Base-by-base conservation (phyloP, 306 rosid genomes). In the Cucumis melo region DNA sequence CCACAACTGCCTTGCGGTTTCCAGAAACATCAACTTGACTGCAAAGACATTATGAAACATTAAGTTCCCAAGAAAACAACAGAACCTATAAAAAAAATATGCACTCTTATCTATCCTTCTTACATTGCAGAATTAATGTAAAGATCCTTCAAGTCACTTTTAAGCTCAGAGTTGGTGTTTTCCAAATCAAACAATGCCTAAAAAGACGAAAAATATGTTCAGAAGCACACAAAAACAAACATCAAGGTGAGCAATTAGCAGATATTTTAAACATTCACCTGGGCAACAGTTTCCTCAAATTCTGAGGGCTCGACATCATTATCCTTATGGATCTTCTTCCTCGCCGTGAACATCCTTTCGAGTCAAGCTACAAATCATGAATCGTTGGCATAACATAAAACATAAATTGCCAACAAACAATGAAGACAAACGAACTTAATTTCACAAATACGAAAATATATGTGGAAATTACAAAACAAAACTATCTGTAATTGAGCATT, bases 91-190 rank as follows among this genome's bases (percentile, higher is more conserved):
- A 1, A 9, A 7, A 5, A 15, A 15, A 64, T 34, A 58, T 2
- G 8, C 48, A 81, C 19, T 23, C 3, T 23, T 51, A 53, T 38
- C 27, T 8, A 63, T 29, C 3, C 72, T 74, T 20, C 96, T 86
- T 87, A 92, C 98, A 78, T 59, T 14, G 98, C 98, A 7, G 96
- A 89, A 68, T 92, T 90, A 0, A 90, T 92, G 82, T 93, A 91
- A 20, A 93, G 85, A 83, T 93, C 98, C 85, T 93, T 93, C 84
- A 93, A 82, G 50, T 93, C 98, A 76, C 97, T 91, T 80, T 91
- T 90, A 85, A 91, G 88, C 86, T 93, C 98, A 23, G 81, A 83
- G 77, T 90, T 91, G 20, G 97, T 87, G 24, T 88, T 90, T 42
- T 90, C 96, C 55, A 92, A 85, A 77, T 92, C 96, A 82, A 89